Percentiles rank a stretch among this genome's conserved stretches.
These are phyloP conservation scores for Penicillium vulpinum DNA, from an alignment of 2,329 filamentous ascomycete species.

Conservation along the genomic window DNA sequence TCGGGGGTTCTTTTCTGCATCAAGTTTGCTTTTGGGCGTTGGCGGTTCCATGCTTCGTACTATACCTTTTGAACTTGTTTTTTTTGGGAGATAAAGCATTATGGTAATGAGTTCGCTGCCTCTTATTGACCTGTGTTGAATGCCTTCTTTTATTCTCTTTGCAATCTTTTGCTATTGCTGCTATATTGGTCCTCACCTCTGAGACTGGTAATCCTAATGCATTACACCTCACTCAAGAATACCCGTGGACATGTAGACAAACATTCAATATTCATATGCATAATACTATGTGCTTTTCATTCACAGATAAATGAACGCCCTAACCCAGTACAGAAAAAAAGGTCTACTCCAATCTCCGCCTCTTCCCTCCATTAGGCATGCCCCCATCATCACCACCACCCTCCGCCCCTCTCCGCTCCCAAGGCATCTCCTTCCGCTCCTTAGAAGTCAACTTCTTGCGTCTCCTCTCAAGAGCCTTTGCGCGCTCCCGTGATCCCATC, in stretches of 20 bases:
- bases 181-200: background rate
- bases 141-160: constrained; percentile 9
- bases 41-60: constrained; percentile 15
- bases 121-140: constrained; percentile 1
- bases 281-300: background rate
- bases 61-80: constrained; percentile 24
- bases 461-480: constrained; percentile 80
- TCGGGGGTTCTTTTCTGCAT: constrained; percentile 13
- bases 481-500: constrained; percentile 82
- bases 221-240: background rate
- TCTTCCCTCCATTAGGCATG: constrained; percentile 28
- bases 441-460: constrained; percentile 84
- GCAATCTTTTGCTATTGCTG: background rate
- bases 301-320: background rate
- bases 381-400: constrained; percentile 18
- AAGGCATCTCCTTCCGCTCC: constrained; percentile 76
- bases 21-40: constrained; percentile 10
- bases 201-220: constrained; percentile 2
- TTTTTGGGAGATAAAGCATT: constrained; percentile 19
- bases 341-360: constrained; percentile 28
- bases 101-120: constrained; percentile 19
- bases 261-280: constrained; percentile 2
- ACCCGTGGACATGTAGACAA: background rate
- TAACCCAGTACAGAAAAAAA: constrained; percentile 1
- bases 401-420: constrained; percentile 49